Conservation (phyloP, 2,329 filamentous ascomycete species). For the Arthrobotrys megalospora region DNA sequence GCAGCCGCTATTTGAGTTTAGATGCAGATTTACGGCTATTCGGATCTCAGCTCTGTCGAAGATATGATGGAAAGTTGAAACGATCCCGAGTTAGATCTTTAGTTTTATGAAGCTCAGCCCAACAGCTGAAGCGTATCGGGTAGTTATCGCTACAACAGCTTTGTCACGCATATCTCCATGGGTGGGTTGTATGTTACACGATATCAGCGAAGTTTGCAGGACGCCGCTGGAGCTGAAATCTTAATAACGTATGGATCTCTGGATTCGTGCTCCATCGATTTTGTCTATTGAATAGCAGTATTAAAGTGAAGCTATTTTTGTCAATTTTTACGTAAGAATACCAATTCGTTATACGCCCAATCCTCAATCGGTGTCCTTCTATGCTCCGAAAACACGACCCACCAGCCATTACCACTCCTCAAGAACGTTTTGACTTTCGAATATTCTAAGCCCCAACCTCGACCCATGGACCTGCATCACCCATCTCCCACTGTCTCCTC, state of each 20-base stretch:
- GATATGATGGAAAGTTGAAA: not conserved
- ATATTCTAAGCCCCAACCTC: constrained; percentile 26
- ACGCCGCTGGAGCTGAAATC: no score
- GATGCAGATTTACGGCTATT: not conserved
- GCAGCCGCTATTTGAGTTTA: constrained; percentile 10
- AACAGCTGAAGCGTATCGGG: no score
- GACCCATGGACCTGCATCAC: constrained; percentile 47
- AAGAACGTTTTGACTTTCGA: not conserved
- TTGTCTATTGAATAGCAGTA: not conserved
- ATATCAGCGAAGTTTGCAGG: no score
- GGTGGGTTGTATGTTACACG: no score
- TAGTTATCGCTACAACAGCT: no score
- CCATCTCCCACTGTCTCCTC: constrained; percentile 37
- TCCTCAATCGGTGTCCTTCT: not conserved
- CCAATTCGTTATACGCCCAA: not conserved
- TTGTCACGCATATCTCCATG: no score
- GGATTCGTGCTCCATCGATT: not conserved
- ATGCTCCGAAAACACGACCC: not conserved
- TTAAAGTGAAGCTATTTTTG: constrained; percentile 1
- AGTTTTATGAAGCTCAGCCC: no score
- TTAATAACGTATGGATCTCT: no score
- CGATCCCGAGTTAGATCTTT: no score
- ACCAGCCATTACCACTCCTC: not conserved
- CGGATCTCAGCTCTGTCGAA: not conserved
- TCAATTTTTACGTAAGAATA: constrained; percentile 12